Evolutionary conservation across 768 basidiomycete genomes (phyloP).

Genomic region (Sporobolomyces phaffii): DNA sequence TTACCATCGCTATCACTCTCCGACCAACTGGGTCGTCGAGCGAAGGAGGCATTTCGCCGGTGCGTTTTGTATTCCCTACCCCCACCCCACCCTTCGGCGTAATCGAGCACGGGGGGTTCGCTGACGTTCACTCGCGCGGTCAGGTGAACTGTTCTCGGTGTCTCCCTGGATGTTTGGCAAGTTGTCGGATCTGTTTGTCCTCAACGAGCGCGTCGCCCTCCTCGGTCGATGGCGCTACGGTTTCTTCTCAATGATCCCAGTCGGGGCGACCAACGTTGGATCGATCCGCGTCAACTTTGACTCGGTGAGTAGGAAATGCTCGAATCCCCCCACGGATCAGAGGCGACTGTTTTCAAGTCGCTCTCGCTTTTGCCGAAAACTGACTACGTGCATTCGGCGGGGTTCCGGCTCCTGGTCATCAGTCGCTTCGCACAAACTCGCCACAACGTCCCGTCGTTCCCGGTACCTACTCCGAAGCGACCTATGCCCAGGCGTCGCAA

Average conservation of each 20-base stretch:
- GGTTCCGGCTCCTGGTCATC: not conserved
- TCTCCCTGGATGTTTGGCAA: slow-evolving; percentile 92
- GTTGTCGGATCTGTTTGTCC: slow-evolving; percentile 83
- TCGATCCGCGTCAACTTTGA: slow-evolving; percentile 96
- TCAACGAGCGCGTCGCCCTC: slow-evolving; percentile 96
- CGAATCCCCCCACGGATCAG: too few relatives aligned
- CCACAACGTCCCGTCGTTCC: slow-evolving; percentile 57
- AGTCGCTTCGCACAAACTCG: slow-evolving; percentile 85
- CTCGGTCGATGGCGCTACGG: slow-evolving; percentile 91
- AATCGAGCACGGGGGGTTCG: too few relatives aligned
- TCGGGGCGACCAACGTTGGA: slow-evolving; percentile 97
- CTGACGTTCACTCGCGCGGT: too few relatives aligned
- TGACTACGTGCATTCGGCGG: too few relatives aligned
- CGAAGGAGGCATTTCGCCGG: slow-evolving; percentile 90
- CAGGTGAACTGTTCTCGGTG: slow-evolving; percentile 90
- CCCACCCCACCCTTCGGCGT: too few relatives aligned
- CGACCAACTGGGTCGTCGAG: slow-evolving; percentile 95
- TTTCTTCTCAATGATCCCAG: slow-evolving; percentile 95
- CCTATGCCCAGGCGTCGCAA: slow-evolving; percentile 75
- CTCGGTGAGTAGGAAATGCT: slow-evolving; percentile 54
- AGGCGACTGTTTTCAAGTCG: not conserved
- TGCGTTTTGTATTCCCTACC: slow-evolving; percentile 43
- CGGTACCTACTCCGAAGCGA: slow-evolving; percentile 76
- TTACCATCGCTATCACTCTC: slow-evolving; percentile 95
- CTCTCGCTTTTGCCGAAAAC: too few relatives aligned